Percentiles rank a stretch among this genome's conserved stretches.
Conservation (phyloP, 139 green algal species). For the Asterochloris sp. region DNA sequence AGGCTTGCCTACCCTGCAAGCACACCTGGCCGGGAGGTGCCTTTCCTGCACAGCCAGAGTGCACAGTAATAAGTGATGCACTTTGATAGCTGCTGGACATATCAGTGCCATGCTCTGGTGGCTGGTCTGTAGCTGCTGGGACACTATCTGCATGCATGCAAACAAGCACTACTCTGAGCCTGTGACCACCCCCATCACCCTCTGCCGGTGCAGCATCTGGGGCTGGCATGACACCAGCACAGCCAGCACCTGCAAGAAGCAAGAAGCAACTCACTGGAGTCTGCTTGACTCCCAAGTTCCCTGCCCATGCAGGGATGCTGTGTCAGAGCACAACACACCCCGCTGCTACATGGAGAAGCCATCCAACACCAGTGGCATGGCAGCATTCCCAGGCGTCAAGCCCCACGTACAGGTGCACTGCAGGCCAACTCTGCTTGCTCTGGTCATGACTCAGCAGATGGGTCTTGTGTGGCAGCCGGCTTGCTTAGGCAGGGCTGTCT, state of each 20-base stretch:
- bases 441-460: neutral
- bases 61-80: too few species aligned
- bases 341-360: constrained; percentile 36
- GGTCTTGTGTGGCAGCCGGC: neutral
- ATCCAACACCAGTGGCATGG: neutral
- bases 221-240: too few species aligned
- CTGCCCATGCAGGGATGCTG: constrained; percentile 43
- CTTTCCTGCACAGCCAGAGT: neutral
- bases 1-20: neutral
- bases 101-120: neutral
- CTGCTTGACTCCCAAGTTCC: neutral
- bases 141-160: too few species aligned
- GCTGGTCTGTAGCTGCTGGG: too few species aligned
- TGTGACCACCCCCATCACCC: too few species aligned
- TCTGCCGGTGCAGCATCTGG: too few species aligned
- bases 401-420: neutral
- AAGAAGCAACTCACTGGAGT: neutral
- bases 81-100: neutral
- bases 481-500: neutral
- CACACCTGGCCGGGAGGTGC: neutral
- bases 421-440: neutral
- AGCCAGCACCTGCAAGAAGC: too few species aligned
- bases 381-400: constrained; percentile 32
- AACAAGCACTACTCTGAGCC: too few species aligned
- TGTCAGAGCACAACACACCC: constrained; percentile 46